Conservation (phyloP, 345 rosid genomes). For the Crucihimalaya himalaica region DNA sequence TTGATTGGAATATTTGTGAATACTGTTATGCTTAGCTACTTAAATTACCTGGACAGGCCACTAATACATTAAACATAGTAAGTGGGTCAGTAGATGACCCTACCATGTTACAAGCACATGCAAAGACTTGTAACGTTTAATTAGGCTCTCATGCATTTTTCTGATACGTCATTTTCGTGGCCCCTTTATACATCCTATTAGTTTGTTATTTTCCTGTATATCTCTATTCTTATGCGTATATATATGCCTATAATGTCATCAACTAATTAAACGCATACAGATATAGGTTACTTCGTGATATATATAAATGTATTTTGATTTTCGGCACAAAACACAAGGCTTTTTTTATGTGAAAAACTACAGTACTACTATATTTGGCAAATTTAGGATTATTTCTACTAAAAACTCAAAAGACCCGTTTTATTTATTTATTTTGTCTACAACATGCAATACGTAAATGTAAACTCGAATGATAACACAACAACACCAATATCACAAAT, state of each 20-base stretch:
- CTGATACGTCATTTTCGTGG: slow-evolving; percentile 35
- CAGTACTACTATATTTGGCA: neutral
- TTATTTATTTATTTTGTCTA: no score
- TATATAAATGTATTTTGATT: neutral
- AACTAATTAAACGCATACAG: neutral
- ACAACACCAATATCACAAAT: neutral
- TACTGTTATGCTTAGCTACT: slow-evolving; percentile 6
- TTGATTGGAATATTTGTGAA: neutral
- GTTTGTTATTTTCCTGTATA: neutral
- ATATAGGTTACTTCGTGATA: slow-evolving; percentile 1
- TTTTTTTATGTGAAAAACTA: neutral
- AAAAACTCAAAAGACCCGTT: neutral
- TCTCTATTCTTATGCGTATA: neutral
- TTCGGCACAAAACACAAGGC: neutral
- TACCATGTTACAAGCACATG: slow-evolving; percentile 43
- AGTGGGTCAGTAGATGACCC: slow-evolving; percentile 18
- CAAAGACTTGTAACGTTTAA: slow-evolving; percentile 28
- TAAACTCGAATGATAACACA: neutral
- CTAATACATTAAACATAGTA: neutral
- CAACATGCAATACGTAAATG: neutral
- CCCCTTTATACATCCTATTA: slow-evolving; percentile 11
- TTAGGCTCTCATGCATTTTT: slow-evolving; percentile 30
- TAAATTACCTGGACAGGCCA: slow-evolving; percentile 11
- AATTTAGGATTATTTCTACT: neutral
- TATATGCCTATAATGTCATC: slow-evolving; percentile 2